Percentiles rank a stretch among this genome's conserved stretches.
These are phyloP conservation scores for Castanea crenata DNA, from an alignment of 306 rosid species.

Conservation along the genomic window DNA sequence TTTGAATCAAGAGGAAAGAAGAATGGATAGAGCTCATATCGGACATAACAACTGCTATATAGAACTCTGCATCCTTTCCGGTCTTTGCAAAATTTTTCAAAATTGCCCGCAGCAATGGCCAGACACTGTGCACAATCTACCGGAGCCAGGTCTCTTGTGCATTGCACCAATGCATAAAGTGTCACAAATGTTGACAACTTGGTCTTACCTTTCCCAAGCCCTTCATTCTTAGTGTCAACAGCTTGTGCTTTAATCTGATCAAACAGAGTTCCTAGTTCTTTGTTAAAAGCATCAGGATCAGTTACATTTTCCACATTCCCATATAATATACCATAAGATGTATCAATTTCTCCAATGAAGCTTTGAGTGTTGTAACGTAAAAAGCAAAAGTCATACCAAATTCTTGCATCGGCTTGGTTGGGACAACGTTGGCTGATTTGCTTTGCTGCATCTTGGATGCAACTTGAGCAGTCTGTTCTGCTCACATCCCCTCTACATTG, in stretches of 20 bases:
- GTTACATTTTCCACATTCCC: too few species aligned
- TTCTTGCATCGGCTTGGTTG: slow-evolving; percentile 49
- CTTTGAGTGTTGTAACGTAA: slow-evolving; percentile 40
- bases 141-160: too few species aligned
- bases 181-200: too few species aligned
- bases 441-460: slow-evolving; percentile 55
- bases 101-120: too few species aligned
- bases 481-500: slow-evolving; percentile 67
- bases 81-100: not conserved
- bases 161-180: too few species aligned
- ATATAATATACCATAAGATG: slow-evolving; percentile 40
- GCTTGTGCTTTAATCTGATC: slow-evolving; percentile 43
- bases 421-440: slow-evolving; percentile 52
- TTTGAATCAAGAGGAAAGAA: slow-evolving; percentile 56
- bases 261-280: slow-evolving; percentile 25
- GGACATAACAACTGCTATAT: slow-evolving; percentile 64
- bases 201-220: too few species aligned
- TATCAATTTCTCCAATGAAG: slow-evolving; percentile 52
- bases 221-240: slow-evolving; percentile 17
- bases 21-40: slow-evolving; percentile 72
- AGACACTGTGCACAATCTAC: too few species aligned
- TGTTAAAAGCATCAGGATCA: too few species aligned
- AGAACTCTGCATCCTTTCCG: slow-evolving; percentile 61
- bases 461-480: slow-evolving; percentile 49
- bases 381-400: slow-evolving; percentile 76